Evolutionary conservation across 495 filamentous ascomycete species (phyloP).

Genomic region (Hyaloscypha variabilis): DNA sequence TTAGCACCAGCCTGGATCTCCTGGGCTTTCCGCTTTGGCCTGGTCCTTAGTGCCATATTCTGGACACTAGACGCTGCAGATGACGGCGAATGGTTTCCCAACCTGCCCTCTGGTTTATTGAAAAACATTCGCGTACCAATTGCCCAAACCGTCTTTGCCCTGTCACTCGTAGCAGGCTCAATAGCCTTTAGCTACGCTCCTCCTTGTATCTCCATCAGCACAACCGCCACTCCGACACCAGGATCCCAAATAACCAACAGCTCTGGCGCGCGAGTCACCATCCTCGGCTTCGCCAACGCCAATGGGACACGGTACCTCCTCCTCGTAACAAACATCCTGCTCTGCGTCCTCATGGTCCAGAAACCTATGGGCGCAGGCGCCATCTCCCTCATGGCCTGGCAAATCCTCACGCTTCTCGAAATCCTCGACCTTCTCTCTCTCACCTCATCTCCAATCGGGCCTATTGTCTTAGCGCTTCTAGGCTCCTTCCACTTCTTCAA

Average conservation of each 20-base stretch:
- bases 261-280: conserved; percentile 60
- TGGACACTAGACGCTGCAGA: conserved; percentile 92
- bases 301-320: conserved; percentile 91
- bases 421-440: conserved; percentile 80
- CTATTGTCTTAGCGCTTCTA: conserved; percentile 79
- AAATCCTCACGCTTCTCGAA: conserved; percentile 85
- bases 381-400: conserved; percentile 76
- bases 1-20: conserved; percentile 82
- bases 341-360: conserved; percentile 76
- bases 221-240: conserved; percentile 13
- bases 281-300: conserved; percentile 89
- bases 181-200: conserved; percentile 63
- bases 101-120: conserved; percentile 59
- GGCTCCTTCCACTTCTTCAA: conserved; percentile 96
- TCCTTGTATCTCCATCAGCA: conserved; percentile 33
- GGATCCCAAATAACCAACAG: conserved; percentile 23
- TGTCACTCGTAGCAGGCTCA: conserved; percentile 56
- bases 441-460: conserved; percentile 72
- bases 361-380: conserved; percentile 94
- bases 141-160: conserved; percentile 71
- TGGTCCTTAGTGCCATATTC: conserved; percentile 77
- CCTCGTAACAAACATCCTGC: conserved; percentile 74
- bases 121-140: conserved; percentile 76
- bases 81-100: conserved; percentile 79
- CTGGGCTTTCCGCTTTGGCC: conserved; percentile 73